Evolutionary conservation across 495 filamentous ascomycete genomes (phyloP).

Genomic region (Pseudevernia furfuracea): DNA sequence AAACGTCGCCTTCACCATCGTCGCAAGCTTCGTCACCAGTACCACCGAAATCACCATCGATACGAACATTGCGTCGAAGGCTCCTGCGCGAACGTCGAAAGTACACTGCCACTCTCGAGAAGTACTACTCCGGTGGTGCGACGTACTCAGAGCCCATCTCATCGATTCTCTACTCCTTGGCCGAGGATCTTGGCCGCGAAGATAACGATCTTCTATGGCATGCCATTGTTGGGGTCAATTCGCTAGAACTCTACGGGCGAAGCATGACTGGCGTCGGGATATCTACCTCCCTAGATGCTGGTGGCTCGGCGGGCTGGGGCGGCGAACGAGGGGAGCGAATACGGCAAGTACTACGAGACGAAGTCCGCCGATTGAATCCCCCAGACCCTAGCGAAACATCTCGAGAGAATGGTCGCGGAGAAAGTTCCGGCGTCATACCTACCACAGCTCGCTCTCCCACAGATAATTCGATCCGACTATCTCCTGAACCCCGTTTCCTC

Average conservation of each 20-base stretch:
- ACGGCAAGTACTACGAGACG: slow-evolving; percentile 77
- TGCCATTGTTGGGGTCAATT: slow-evolving; percentile 84
- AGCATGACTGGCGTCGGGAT: slow-evolving; percentile 73
- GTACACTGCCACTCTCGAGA: slow-evolving; percentile 61
- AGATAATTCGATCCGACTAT: slow-evolving; percentile 85
- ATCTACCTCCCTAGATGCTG: slow-evolving; percentile 48
- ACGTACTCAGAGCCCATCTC: slow-evolving; percentile 94
- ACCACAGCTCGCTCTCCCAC: slow-evolving; percentile 82
- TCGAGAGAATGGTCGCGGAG: slow-evolving; percentile 43
- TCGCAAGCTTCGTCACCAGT: slow-evolving; percentile 50
- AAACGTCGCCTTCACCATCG: slow-evolving; percentile 38
- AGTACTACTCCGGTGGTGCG: slow-evolving; percentile 78
- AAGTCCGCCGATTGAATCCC: slow-evolving; percentile 90
- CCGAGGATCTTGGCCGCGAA: slow-evolving; percentile 89
- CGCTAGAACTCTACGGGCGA: slow-evolving; percentile 83
- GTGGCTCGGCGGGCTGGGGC: slow-evolving; percentile 67
- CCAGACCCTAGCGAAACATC: slow-evolving; percentile 55
- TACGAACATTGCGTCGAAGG: slow-evolving; percentile 58
- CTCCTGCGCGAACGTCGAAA: slow-evolving; percentile 68
- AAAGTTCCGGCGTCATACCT: slow-evolving; percentile 70
- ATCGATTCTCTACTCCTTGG: slow-evolving; percentile 85
- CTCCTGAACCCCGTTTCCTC: slow-evolving; percentile 88
- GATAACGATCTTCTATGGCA: slow-evolving; percentile 96
- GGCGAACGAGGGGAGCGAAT: slow-evolving; percentile 76
- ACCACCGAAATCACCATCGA: slow-evolving; percentile 55